phyloP scores from a whole-genome alignment of 2,329 filamentous ascomycete species.

The Cytospora paraplurivora region DNA sequence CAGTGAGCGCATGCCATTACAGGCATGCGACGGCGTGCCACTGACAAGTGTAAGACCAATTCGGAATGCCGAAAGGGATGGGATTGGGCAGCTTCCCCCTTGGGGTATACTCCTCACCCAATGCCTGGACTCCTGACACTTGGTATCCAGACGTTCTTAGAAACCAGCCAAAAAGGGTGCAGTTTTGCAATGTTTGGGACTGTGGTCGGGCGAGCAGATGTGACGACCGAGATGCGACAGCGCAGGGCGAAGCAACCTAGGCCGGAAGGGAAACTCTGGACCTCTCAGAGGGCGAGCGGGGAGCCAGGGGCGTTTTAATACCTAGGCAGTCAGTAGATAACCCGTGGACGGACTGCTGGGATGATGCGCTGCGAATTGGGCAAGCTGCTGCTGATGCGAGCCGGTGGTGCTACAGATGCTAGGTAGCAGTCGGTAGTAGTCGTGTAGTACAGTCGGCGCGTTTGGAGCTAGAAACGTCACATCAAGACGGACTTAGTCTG shows the following conservation, averaged over 20 bases:
- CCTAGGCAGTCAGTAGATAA: no score
- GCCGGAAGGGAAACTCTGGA: not conserved
- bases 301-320: conserved; percentile 17
- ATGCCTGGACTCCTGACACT: not conserved
- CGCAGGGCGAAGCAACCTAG: conserved; percentile 6
- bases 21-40: conserved; percentile 9
- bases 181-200: not conserved
- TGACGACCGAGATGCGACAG: conserved; percentile 13
- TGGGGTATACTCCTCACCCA: not conserved
- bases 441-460: not conserved
- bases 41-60: not conserved
- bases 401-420: conserved; percentile 15
- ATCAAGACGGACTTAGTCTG: conserved; percentile 19
- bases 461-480: conserved; percentile 14
- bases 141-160: not conserved
- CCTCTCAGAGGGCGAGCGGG: conserved; percentile 8
- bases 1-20: conserved; percentile 24
- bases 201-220: not conserved
- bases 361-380: conserved; percentile 15
- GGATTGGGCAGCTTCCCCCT: not conserved
- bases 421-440: not conserved
- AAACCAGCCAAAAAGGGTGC: no score
- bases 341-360: conserved; percentile 6
- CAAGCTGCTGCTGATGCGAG: conserved; percentile 17
- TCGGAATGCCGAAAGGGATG: not conserved